Evolutionary conservation across 257 asterid genomes (phyloP), one percentile per base, ranked within the genome.

Genomic region (Fraxinus pennsylvanica): DNA sequence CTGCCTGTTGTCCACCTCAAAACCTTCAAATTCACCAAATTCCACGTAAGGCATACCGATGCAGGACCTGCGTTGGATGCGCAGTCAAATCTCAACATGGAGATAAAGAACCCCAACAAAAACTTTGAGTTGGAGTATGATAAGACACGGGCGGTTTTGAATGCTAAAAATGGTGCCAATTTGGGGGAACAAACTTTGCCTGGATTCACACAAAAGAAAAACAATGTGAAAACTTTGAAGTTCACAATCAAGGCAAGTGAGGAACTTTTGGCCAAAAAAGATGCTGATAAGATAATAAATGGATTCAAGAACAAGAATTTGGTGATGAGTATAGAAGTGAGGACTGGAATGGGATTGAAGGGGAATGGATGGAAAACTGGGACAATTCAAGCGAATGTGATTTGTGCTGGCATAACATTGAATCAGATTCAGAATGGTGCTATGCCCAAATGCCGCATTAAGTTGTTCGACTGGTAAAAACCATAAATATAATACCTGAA

Each of bases 1-100:
- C 84, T 85, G 38, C 94, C 94, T 0, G 79, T 50, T 30, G 69
- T 90, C 80, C 69, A 63, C 76, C 30, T 90, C 3, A 76, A 77
- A 61, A 85, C 89, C 6, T 68, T 85, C 71, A 17, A 73, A 2
- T 80, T 90, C 81, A 45, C 81, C 0, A 79, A 76, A 52, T 82
- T 86, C 71, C 76, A 84, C 32, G 71, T 85, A 57, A 68, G 71
- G 71, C 13, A 25, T 6, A 17, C 65, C 13, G 54, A 75, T 0
- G 80, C 47, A 2, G 96, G 89, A 35, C 81, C 71, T 4, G 72
- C 8, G 7, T 33, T 90, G 70, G 81, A 87, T 38, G 78, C 86
- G 0, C 63, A 71, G 59, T 35, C 85, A 74, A 45, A 29, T 32
- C 19, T 84, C 1, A 80, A 36, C 0, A 57, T 89, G 0, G 81